Percentiles rank a stretch among this genome's conserved stretches.
phyloP scores from a whole-genome alignment of 2,329 filamentous ascomycete genomes.

The Coniochaeta pulveracea region DNA sequence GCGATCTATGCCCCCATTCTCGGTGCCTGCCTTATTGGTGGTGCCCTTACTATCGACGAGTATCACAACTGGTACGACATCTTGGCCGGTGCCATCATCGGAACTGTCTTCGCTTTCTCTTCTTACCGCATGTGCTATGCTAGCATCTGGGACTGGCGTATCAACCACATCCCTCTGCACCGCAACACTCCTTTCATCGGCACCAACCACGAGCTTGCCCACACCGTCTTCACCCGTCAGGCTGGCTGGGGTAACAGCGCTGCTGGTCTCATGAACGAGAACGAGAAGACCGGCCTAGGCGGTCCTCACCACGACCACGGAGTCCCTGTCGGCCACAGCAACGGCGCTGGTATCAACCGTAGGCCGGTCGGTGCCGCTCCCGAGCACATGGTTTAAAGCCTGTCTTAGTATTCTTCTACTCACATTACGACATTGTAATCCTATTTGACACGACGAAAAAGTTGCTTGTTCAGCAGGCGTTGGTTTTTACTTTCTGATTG shows the following conservation, averaged over 20 bases:
- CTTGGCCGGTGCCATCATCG: slow-evolving; percentile 54
- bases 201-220: slow-evolving; percentile 32
- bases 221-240: slow-evolving; percentile 45
- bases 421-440: too few relatives aligned
- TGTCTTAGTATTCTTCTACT: background rate
- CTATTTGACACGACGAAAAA: too few relatives aligned
- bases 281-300: slow-evolving; percentile 1
- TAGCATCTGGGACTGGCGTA: slow-evolving; percentile 56
- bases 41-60: slow-evolving; percentile 60
- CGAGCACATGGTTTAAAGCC: slow-evolving; percentile 1
- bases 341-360: slow-evolving; percentile 2
- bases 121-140: slow-evolving; percentile 59
- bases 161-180: slow-evolving; percentile 52
- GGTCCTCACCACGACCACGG: background rate
- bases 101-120: slow-evolving; percentile 52
- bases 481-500: too few relatives aligned
- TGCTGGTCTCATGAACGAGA: background rate
- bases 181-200: slow-evolving; percentile 44
- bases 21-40: slow-evolving; percentile 55
- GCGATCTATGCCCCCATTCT: slow-evolving; percentile 55
- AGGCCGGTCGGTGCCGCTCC: slow-evolving; percentile 3
- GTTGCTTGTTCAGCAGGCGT: too few relatives aligned
- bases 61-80: slow-evolving; percentile 70
- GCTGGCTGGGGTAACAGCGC: slow-evolving; percentile 48
- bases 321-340: too few relatives aligned